phyloP scores from a whole-genome alignment of 192 early-diverging fungal genomes.

The Spinellus fusiger region DNA sequence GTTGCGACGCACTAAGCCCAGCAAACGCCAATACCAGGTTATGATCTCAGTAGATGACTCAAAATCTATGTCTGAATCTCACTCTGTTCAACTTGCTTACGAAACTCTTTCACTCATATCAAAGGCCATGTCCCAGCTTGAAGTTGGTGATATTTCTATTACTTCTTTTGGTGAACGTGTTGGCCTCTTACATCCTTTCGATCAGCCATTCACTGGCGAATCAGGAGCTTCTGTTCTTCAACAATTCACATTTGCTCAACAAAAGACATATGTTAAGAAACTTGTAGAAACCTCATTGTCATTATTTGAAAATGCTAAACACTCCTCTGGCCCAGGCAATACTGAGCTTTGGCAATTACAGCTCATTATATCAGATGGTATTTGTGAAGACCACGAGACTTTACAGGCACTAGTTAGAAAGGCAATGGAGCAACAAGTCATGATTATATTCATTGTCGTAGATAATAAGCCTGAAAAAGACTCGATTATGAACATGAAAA shows the following conservation, averaged over 20 bases:
- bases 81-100: slow-evolving; percentile 86
- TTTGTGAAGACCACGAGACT: slow-evolving; percentile 90
- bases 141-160: slow-evolving; percentile 90
- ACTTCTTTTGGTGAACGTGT: slow-evolving; percentile 87
- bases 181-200: slow-evolving; percentile 90
- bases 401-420: slow-evolving; percentile 77
- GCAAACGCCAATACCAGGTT: slow-evolving; percentile 96
- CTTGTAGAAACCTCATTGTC: slow-evolving; percentile 82
- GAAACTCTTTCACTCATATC: slow-evolving; percentile 91
- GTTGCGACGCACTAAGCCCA: slow-evolving; percentile 94
- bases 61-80: slow-evolving; percentile 90
- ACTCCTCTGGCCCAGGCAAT: slow-evolving; percentile 32
- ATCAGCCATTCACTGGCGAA: slow-evolving; percentile 82
- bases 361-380: slow-evolving; percentile 93
- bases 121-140: slow-evolving; percentile 88
- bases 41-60: slow-evolving; percentile 98
- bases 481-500: slow-evolving; percentile 88
- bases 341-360: slow-evolving; percentile 93
- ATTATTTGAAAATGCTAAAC: slow-evolving; percentile 71
- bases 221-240: slow-evolving; percentile 87
- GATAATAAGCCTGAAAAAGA: slow-evolving; percentile 77
- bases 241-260: slow-evolving; percentile 87
- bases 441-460: slow-evolving; percentile 94
- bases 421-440: slow-evolving; percentile 81
- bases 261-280: slow-evolving; percentile 78